Conservation (phyloP, 225 moss, liverwort and hornwort species). For the Bryoerythrophyllum caledonicum region DNA sequence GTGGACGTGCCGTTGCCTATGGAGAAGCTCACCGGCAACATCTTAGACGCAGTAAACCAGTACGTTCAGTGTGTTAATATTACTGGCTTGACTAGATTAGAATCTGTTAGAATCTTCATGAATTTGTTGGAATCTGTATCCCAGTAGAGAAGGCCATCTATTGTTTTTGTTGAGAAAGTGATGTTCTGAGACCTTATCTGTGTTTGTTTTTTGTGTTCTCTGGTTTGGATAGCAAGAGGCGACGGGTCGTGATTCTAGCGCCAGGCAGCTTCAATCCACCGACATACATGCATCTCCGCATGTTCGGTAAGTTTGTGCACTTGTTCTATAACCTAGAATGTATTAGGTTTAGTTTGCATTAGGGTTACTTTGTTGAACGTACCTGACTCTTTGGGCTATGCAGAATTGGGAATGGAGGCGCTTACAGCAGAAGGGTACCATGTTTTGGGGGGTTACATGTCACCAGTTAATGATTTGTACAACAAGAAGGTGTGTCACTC, state of each 20-base stretch:
- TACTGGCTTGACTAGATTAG: background rate
- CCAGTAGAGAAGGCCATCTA: background rate
- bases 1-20: constrained; percentile 52
- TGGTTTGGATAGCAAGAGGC: constrained; percentile 55
- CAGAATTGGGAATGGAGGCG: constrained; percentile 91
- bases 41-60: constrained; percentile 52
- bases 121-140: background rate
- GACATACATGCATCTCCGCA: constrained; percentile 97
- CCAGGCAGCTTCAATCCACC: constrained; percentile 97
- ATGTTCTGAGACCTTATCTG: constrained; percentile 10
- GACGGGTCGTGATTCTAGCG: constrained; percentile 72
- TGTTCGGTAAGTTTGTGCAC: constrained; percentile 70
- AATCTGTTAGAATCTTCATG: background rate
- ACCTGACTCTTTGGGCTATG: background rate
- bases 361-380: background rate
- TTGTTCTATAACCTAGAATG: background rate
- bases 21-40: constrained; percentile 52
- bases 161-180: background rate
- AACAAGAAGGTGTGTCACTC: constrained; percentile 86
- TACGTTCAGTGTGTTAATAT: constrained; percentile 26
- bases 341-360: background rate
- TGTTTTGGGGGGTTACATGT: constrained; percentile 90
- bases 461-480: constrained; percentile 87
- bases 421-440: constrained; percentile 83
- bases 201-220: constrained; percentile 5